Percentiles rank a stretch among this genome's conserved stretches.
Conservation (phyloP, 2,329 filamentous ascomycete genomes). For the Anthostomella pinea region DNA sequence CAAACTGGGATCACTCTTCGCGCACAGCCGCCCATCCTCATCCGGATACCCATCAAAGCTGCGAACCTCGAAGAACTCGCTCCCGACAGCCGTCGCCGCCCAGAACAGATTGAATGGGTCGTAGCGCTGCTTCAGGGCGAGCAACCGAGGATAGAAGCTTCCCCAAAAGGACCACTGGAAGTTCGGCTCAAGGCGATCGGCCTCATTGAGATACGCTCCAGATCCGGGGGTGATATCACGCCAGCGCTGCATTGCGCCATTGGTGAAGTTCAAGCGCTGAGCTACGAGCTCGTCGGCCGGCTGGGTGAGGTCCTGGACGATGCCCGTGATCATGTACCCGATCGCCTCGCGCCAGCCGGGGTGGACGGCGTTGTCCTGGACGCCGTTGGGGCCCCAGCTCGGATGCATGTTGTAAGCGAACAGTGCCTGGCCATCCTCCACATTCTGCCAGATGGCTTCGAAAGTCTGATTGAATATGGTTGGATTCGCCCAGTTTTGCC, state of each 20-base stretch:
- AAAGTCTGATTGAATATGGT: conserved; percentile 13
- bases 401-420: conserved; percentile 32
- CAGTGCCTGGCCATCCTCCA: conserved; percentile 21
- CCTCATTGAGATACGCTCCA: conserved; percentile 26
- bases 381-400: conserved; percentile 15
- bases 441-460: too few relatives aligned
- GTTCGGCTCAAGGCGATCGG: conserved; percentile 24
- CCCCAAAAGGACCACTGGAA: conserved; percentile 25
- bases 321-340: conserved; percentile 32
- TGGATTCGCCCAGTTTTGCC: conserved; percentile 35
- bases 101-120: conserved; percentile 25
- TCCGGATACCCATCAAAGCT: conserved; percentile 22
- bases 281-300: conserved; percentile 19
- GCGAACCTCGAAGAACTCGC: conserved; percentile 21
- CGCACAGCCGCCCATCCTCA: conserved; percentile 22
- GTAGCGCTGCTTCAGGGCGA: conserved; percentile 21
- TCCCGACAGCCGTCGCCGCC: conserved; percentile 25
- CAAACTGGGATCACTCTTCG: too few relatives aligned
- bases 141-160: conserved; percentile 20
- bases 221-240: conserved; percentile 22
- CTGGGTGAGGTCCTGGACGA: conserved; percentile 26
- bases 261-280: conserved; percentile 24
- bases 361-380: conserved; percentile 23
- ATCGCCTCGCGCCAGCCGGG: conserved; percentile 46
- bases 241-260: conserved; percentile 30